These are phyloP conservation scores for Acarospora socialis DNA, from an alignment of 2,329 filamentous ascomycete species.

Conservation along the genomic window DNA sequence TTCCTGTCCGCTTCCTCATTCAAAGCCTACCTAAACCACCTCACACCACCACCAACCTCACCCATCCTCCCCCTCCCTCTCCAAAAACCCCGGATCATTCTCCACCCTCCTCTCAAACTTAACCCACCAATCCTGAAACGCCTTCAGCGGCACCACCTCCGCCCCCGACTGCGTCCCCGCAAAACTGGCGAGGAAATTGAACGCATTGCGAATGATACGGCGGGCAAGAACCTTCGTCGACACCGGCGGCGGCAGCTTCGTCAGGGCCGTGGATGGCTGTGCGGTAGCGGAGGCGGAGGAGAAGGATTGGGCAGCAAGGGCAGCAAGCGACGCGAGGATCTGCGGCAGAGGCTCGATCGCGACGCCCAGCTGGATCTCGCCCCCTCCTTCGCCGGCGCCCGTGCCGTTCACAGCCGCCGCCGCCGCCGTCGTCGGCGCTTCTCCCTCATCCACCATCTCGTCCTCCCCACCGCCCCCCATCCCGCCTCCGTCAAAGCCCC, in stretches of 20 bases:
- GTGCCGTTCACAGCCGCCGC: conserved; percentile 13
- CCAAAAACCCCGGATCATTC: conserved; percentile 75
- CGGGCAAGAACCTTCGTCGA: conserved; percentile 74
- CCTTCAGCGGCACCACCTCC: conserved; percentile 85
- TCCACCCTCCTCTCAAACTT: conserved; percentile 87
- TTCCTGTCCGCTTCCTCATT: no score
- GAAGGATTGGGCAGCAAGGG: conserved; percentile 29
- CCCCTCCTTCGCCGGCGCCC: conserved; percentile 18
- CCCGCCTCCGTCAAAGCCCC: conserved; percentile 23
- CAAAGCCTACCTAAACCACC: no score
- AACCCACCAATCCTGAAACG: conserved; percentile 94
- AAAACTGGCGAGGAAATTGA: conserved; percentile 89
- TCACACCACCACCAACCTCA: no score
- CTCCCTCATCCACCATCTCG: conserved; percentile 35
- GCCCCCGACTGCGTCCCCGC: conserved; percentile 50
- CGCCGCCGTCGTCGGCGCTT: conserved; percentile 22
- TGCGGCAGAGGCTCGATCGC: conserved; percentile 61
- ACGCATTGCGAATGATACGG: conserved; percentile 89
- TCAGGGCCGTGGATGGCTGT: conserved; percentile 15
- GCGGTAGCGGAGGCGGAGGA: conserved; percentile 19
- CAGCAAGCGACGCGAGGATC: conserved; percentile 56
- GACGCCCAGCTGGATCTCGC: conserved; percentile 62
- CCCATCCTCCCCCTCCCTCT: conserved; percentile 47
- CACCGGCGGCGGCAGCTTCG: conserved; percentile 26
- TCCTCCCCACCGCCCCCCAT: conserved; percentile 21